Base-by-base conservation (phyloP, 1,284 basidiomycete genomes). In the Sanguinoderma infundibulare region DNA sequence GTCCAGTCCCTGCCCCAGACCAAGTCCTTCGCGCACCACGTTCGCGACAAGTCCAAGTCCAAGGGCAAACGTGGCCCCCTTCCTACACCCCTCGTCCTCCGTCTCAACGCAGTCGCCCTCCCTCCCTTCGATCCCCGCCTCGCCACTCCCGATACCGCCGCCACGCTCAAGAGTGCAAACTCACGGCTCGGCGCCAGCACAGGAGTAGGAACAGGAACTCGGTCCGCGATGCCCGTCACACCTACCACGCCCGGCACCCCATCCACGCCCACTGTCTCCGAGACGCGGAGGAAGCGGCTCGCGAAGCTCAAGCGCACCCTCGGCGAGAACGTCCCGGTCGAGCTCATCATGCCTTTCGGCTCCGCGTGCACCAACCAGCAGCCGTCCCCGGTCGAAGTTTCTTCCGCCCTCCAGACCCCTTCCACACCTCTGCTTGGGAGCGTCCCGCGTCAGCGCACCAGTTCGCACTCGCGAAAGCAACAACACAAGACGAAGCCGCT, bases 301-400 rank as follows among this genome's bases (percentile, higher is more conserved):
- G 81, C 81, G 9, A 85, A 85, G 69, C 75, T 87, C 5, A 70
- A 76, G 32, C 77, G 83, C 57, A 84, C 81, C 1, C 72, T 86
- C 2, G 85, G 85, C 8, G 83, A 84, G 72, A 81, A 82, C 65
- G 75, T 86, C 26, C 84, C 85, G 2, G 74, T 77, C 5, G 82
- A 85, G 68, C 78, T 86, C 56, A 79, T 86, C 51, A 83, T 83
- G 63, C 67, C 68, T 47, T 34, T 65, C 40, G 51, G 50, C 42
- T 20, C 58, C 12, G 10, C 44, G 30, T 40, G 50, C 57, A 38
- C 60, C n/a, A 53, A 59, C 49, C 42, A 38, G 34, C 42, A 38
- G 34, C 8, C 62, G 0, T 39, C 59, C 10, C 51, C 65, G 9
- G 22, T 55, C 30, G 53, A 36, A 1, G 28, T 42, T 15, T 15